Conservation (phyloP, 2,329 filamentous ascomycete species). For the Ophiostoma ips region DNA sequence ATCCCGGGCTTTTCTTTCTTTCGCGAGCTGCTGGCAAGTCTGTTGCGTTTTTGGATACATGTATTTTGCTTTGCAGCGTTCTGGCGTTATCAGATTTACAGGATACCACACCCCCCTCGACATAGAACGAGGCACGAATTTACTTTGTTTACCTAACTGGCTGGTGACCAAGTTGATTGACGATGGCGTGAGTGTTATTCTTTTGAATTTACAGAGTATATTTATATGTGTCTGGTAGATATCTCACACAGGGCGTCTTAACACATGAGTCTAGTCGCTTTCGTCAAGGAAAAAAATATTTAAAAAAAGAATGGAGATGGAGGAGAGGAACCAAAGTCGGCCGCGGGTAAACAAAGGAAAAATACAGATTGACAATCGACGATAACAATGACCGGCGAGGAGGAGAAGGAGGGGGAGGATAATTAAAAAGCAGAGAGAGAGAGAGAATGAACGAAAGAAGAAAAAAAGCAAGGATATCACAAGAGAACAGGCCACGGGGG, state of each 20-base stretch:
- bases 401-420: neutral
- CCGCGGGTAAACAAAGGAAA: neutral
- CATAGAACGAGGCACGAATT: slow-evolving; percentile 2
- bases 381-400: neutral
- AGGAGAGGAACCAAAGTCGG: neutral
- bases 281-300: neutral
- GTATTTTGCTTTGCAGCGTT: neutral
- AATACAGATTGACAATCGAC: neutral
- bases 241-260: too few relatives aligned
- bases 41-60: neutral
- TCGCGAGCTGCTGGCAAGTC: too few relatives aligned
- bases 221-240: too few relatives aligned
- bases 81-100: slow-evolving; percentile 1
- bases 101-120: slow-evolving; percentile 3
- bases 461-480: neutral
- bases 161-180: neutral
- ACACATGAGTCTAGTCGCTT: neutral
- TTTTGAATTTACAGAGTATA: neutral
- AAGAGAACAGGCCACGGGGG: neutral
- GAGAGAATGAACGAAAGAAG: too few relatives aligned
- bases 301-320: neutral
- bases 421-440: neutral
- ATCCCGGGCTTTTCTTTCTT: too few relatives aligned
- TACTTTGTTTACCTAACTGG: too few relatives aligned
- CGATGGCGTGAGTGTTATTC: neutral